Evolutionary conservation across 352 stramenopile genomes (phyloP).

Genomic region (Phytophthora ramorum): DNA sequence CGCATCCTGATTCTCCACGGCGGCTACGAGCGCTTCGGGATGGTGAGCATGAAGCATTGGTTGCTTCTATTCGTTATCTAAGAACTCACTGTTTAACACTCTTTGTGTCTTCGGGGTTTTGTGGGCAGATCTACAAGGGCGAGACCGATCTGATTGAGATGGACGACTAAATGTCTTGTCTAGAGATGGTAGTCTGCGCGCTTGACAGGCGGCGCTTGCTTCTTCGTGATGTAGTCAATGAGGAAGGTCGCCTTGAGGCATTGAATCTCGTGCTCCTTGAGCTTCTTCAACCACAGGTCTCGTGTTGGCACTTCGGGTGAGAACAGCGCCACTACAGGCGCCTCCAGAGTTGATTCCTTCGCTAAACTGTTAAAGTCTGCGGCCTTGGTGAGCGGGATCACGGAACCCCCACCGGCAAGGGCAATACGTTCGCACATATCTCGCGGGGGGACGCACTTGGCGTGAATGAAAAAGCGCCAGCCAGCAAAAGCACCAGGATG

Average conservation of each 20-base stretch:
- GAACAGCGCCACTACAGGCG: conserved; percentile 68
- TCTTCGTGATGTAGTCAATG: conserved; percentile 89
- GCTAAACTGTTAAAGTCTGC: conserved; percentile 50
- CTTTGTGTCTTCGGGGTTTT: conserved; percentile 23
- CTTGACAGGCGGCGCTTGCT: conserved; percentile 63
- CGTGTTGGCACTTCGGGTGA: conserved; percentile 56
- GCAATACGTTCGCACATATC: conserved; percentile 88
- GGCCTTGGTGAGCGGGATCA: conserved; percentile 69
- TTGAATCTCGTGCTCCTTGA: conserved; percentile 64
- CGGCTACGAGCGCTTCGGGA: conserved; percentile 72
- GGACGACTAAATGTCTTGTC: conserved; percentile 25
- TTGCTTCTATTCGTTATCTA: not conserved
- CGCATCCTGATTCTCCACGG: conserved; percentile 74
- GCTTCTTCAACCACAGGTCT: conserved; percentile 80
- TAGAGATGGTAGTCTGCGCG: conserved; percentile 65
- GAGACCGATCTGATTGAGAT: conserved; percentile 53
- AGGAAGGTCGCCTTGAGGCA: conserved; percentile 84
- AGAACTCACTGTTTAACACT: conserved; percentile 22
- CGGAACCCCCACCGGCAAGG: conserved; percentile 53
- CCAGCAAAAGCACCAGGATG: conserved; percentile 66
- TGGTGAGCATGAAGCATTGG: conserved; percentile 36
- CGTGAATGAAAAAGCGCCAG: conserved; percentile 80
- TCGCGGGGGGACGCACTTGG: conserved; percentile 73
- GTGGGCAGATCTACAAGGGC: conserved; percentile 55
- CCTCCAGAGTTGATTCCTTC: conserved; percentile 45